Evolutionary conservation across 371 early-diverging fungal species (phyloP).

Genomic region (Zychaea mexicana): DNA sequence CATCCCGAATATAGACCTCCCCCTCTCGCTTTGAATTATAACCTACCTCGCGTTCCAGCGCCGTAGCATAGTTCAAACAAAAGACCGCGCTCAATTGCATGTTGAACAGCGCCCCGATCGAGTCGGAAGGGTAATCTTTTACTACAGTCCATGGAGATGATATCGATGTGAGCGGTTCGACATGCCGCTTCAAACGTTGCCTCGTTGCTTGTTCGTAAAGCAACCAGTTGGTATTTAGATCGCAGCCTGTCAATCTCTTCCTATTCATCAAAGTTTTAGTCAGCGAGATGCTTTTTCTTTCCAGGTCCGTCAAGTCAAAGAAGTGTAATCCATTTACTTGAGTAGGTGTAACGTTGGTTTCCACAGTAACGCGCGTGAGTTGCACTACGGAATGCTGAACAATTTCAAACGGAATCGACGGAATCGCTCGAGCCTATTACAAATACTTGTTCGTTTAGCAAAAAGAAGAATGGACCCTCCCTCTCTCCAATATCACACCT

Average conservation of each 20-base stretch:
- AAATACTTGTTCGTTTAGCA: not conserved
- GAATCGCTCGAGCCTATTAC: slow-evolving; percentile 1
- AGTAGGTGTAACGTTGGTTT: slow-evolving; percentile 12
- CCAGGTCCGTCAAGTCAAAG: too few relatives aligned
- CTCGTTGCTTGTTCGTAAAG: slow-evolving; percentile 76
- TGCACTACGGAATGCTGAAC: slow-evolving; percentile 22
- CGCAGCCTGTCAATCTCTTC: slow-evolving; percentile 17
- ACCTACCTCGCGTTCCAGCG: slow-evolving; percentile 70
- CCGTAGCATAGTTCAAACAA: slow-evolving; percentile 85
- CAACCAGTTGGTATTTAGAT: slow-evolving; percentile 66
- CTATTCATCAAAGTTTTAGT: slow-evolving; percentile 8
- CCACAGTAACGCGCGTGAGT: slow-evolving; percentile 33
- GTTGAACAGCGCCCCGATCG: slow-evolving; percentile 50
- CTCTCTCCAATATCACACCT: not conserved
- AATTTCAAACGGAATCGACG: slow-evolving; percentile 7
- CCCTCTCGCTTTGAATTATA: not conserved
- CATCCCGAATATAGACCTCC: not conserved
- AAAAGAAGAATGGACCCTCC: not conserved
- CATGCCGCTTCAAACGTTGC: slow-evolving; percentile 76
- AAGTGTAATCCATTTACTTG: too few relatives aligned
- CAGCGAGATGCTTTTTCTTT: not conserved
- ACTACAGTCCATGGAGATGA: slow-evolving; percentile 77
- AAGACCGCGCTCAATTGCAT: slow-evolving; percentile 66
- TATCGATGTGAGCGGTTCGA: slow-evolving; percentile 70
- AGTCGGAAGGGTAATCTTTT: slow-evolving; percentile 79